These are phyloP conservation scores for Mortierella sp. DNA, from an alignment of 371 early-diverging fungal species.

Conservation along the genomic window DNA sequence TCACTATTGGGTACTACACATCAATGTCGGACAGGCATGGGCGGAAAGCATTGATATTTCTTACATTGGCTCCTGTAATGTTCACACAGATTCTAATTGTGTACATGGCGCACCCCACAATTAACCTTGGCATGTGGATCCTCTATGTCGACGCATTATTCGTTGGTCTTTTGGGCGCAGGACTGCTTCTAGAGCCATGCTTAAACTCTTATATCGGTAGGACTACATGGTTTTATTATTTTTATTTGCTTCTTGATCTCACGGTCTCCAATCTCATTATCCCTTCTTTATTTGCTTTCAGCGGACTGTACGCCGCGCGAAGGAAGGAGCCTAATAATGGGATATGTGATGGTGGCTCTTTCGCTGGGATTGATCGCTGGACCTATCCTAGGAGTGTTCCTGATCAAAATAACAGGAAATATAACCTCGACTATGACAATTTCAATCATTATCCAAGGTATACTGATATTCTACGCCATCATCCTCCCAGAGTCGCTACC, in stretches of 20 bases:
- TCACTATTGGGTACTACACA: slow-evolving; percentile 36
- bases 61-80: slow-evolving; percentile 22
- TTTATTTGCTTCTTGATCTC: too few relatives aligned
- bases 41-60: slow-evolving; percentile 30
- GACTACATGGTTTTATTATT: not conserved
- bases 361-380: slow-evolving; percentile 28
- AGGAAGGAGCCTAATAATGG: slow-evolving; percentile 35
- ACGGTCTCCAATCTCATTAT: not conserved
- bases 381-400: slow-evolving; percentile 13
- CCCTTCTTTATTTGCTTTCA: slow-evolving; percentile 2
- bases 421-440: not conserved
- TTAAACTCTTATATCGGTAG: slow-evolving; percentile 41
- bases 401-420: slow-evolving; percentile 24
- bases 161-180: slow-evolving; percentile 32
- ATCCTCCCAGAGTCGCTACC: slow-evolving; percentile 43
- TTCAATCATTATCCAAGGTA: not conserved
- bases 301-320: slow-evolving; percentile 42
- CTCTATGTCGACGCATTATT: slow-evolving; percentile 34
- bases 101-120: slow-evolving; percentile 32
- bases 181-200: slow-evolving; percentile 31
- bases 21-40: slow-evolving; percentile 37
- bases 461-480: slow-evolving; percentile 14
- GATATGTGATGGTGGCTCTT: slow-evolving; percentile 29
- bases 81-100: slow-evolving; percentile 25
- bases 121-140: slow-evolving; percentile 18